A percentile compares a stretch with the other conserved stretches of the same genome.
phyloP scores from a whole-genome alignment of 345 rosid species.

The Atalantia buxifolia region DNA sequence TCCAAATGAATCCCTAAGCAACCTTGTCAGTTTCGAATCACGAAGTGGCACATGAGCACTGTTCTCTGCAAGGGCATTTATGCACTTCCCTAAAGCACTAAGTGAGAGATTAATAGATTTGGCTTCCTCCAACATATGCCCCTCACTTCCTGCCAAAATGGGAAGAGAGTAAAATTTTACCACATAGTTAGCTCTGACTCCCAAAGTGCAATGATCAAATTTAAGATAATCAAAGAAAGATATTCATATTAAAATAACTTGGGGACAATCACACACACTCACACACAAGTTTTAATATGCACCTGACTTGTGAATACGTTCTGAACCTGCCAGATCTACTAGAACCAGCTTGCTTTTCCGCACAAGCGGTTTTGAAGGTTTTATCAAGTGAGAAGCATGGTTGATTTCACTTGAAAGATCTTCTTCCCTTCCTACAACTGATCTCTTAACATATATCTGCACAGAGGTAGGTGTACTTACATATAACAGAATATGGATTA shows the following conservation, averaged over 20 bases:
- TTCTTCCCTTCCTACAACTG: conserved; percentile 59
- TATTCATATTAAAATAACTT: not conserved
- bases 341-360: conserved; percentile 88
- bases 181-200: not conserved
- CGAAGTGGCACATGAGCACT: conserved; percentile 84
- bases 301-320: conserved; percentile 98
- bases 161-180: conserved; percentile 10
- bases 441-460: conserved; percentile 87
- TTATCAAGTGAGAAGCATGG: conserved; percentile 54
- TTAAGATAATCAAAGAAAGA: not conserved
- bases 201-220: not conserved
- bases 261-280: not conserved
- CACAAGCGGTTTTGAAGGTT: conserved; percentile 70
- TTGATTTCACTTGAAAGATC: conserved; percentile 52
- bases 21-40: conserved; percentile 86
- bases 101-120: conserved; percentile 88
- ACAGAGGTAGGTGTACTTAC: conserved; percentile 9
- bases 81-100: conserved; percentile 91
- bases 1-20: conserved; percentile 87
- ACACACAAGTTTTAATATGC: conserved; percentile 7
- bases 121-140: conserved; percentile 88
- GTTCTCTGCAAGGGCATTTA: conserved; percentile 86
- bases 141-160: conserved; percentile 69
- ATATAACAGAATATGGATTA: conserved; percentile 14
- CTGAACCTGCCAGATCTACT: conserved; percentile 99